Percentiles rank a stretch among this genome's conserved stretches.
These are phyloP conservation scores for Curvularia lunata DNA, from an alignment of 2,329 filamentous ascomycete species.

Conservation along the genomic window DNA sequence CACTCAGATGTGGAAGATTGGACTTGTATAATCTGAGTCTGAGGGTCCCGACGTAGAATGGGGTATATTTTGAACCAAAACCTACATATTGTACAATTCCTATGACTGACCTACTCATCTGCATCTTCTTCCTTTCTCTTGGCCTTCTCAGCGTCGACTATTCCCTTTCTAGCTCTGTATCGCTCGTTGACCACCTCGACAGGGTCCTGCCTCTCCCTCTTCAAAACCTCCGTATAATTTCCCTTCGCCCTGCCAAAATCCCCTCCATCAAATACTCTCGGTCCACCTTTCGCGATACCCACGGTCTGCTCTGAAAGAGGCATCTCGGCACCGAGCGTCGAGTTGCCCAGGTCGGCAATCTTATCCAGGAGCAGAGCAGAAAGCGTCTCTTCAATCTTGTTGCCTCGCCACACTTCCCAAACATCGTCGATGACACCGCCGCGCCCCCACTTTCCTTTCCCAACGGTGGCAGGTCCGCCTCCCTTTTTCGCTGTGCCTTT, in stretches of 20 bases:
- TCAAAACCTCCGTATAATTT: conserved; percentile 63
- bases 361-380: conserved; percentile 75
- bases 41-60: not conserved
- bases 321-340: conserved; percentile 29
- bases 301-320: conserved; percentile 17
- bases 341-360: conserved; percentile 53
- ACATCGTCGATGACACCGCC: conserved; percentile 59
- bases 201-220: conserved; percentile 62
- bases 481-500: conserved; percentile 21
- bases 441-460: conserved; percentile 44
- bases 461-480: conserved; percentile 20
- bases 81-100: not conserved
- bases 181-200: conserved; percentile 68
- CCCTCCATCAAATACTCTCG: conserved; percentile 65
- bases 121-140: conserved; percentile 34
- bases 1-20: not conserved
- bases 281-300: conserved; percentile 46
- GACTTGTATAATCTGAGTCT: not conserved
- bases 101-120: conserved; percentile 32
- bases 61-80: not conserved
- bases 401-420: conserved; percentile 82
- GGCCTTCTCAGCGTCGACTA: conserved; percentile 32
- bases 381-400: conserved; percentile 89
- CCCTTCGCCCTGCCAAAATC: conserved; percentile 62
- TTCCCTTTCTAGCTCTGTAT: conserved; percentile 61